Base-by-base conservation (phyloP, 2,329 filamentous ascomycete species). In the Colletotrichum chrysophilum region DNA sequence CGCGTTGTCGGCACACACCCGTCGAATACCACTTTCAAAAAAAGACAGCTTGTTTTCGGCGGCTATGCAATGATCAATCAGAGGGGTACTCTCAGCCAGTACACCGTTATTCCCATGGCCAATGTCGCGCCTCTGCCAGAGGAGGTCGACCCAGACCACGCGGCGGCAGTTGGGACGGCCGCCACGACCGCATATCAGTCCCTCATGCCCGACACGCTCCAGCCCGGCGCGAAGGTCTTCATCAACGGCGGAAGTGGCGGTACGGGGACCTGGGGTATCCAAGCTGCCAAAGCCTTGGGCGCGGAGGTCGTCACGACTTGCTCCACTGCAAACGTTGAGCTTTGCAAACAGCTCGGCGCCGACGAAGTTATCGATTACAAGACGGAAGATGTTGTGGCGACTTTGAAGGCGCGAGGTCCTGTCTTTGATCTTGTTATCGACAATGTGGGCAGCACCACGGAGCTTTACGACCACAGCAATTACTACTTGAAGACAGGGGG, bases 401-500 rank as follows among this genome's bases (percentile, higher is more conserved):
- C 70, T 7, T 71, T 84, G 10, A 58, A 76, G n/a, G 64, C 66
- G 2, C 69, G 62, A n/a, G 77, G 78, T 1, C 43, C 32, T 12
- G 60, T 76, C 3, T 82, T 80, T 32, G 81, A 81, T 30, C 69
- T 80, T 1, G 77, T 78, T n/a, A 64, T 83, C n/a, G 82, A 83
- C 77, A 79, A 79, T 28, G 77, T 79, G 9, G 81, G 80, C 12
- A 32, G 28, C 4, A 66, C 62, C 28, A 38, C 74, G n/a, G 76
- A 48, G 16, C 75, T 82, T 12, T 82, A 80, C 74, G 76, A 72
- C 38, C 58, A 69, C 6, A 34, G 55, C 38, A 64, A 48, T 24
- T 14, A 36, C 5, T 75, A 70, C 32, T 85, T 95, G 38, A 87
- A 89, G 74, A 84, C 87, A 18, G 88, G 91, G 65, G 93, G 93